These are phyloP conservation scores for Phytophthora citricola DNA, from an alignment of 352 stramenopile species.

Conservation along the genomic window DNA sequence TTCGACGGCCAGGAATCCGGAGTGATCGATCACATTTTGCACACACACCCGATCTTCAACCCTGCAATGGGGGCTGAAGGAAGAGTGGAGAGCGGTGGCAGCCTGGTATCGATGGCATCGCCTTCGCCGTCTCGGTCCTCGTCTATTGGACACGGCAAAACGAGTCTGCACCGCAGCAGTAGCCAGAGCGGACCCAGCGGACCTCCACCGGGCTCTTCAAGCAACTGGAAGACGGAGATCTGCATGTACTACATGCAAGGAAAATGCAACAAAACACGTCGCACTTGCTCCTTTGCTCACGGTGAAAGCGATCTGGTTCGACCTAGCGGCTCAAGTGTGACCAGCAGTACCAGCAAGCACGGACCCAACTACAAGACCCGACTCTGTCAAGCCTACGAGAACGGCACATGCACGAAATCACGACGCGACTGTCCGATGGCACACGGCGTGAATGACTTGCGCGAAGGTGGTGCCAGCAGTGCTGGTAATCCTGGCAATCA, in stretches of 20 bases:
- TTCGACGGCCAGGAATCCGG: constrained; percentile 57
- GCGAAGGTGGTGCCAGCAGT: constrained; percentile 41
- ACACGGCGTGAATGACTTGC: constrained; percentile 80
- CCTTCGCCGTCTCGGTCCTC: constrained; percentile 33
- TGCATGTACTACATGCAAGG: constrained; percentile 91
- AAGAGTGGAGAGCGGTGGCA: constrained; percentile 29
- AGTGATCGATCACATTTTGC: constrained; percentile 74
- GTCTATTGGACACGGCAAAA: constrained; percentile 32
- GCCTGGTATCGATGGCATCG: constrained; percentile 26
- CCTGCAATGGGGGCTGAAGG: constrained; percentile 43
- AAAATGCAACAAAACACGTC: constrained; percentile 90
- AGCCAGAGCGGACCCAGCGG: constrained; percentile 30
- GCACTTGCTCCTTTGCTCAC: constrained; percentile 89
- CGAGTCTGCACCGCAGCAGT: constrained; percentile 44
- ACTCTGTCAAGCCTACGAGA: constrained; percentile 79
- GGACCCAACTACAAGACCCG: constrained; percentile 77
- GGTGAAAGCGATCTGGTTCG: constrained; percentile 82
- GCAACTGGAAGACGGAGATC: constrained; percentile 91
- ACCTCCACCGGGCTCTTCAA: constrained; percentile 36
- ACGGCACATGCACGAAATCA: constrained; percentile 75
- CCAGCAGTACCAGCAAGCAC: constrained; percentile 26
- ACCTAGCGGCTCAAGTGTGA: constrained; percentile 24
- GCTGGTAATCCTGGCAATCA: constrained; percentile 33
- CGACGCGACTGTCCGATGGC: constrained; percentile 80
- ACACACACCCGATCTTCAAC: constrained; percentile 77